Evolutionary conservation across 192 early-diverging fungal genomes (phyloP).

Genomic region (Allomyces macrogynus): DNA sequence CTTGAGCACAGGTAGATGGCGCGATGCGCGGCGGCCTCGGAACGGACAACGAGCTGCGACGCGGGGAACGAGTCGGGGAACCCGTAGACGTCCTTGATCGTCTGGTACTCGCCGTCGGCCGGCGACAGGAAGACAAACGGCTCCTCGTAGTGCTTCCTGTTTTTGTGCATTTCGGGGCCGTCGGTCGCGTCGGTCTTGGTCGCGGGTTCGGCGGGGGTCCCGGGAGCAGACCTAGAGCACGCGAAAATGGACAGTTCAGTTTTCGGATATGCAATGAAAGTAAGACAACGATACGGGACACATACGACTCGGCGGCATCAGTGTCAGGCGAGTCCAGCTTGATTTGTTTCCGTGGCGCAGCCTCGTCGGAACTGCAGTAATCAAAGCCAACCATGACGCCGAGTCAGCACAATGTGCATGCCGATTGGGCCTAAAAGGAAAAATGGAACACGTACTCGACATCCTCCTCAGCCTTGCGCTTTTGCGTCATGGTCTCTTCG

Average conservation of each 20-base stretch:
- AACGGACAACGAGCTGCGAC: slow-evolving; percentile 70
- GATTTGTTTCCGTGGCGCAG: no score
- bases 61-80: slow-evolving; percentile 50
- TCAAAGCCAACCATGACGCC: no score
- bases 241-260: not conserved
- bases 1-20: slow-evolving; percentile 70
- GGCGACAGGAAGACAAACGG: slow-evolving; percentile 67
- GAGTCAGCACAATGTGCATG: no score
- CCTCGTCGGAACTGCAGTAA: no score
- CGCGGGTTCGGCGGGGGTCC: no score
- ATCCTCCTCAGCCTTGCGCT: no score
- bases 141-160: slow-evolving; percentile 38
- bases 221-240: no score
- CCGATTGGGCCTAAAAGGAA: no score
- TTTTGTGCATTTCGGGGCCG: not conserved
- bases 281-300: not conserved
- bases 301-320: no score
- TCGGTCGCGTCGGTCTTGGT: not conserved
- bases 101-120: slow-evolving; percentile 32
- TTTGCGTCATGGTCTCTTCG: no score
- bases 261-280: slow-evolving; percentile 14
- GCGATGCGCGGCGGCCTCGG: slow-evolving; percentile 40
- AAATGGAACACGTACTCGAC: no score
- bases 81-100: slow-evolving; percentile 55
- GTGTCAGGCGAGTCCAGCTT: no score